Conservation (phyloP, 148 eudicot genomes). For the Rhododendron ferrugineum region DNA sequence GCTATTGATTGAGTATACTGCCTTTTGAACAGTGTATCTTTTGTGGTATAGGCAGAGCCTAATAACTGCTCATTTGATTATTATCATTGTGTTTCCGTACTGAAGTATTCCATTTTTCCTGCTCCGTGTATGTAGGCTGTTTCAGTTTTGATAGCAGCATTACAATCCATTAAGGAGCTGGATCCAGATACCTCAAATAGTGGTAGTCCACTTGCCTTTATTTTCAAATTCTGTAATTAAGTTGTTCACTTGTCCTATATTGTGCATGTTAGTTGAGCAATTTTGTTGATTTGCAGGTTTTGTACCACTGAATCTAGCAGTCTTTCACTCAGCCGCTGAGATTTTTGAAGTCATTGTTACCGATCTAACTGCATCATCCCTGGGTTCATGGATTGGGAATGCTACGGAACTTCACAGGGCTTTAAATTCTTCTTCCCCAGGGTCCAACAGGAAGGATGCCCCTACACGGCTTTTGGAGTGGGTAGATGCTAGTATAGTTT, state of each 20-base stretch:
- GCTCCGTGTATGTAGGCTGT: constrained; percentile 52
- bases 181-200: constrained; percentile 51
- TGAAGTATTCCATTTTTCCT: not conserved
- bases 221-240: constrained; percentile 4
- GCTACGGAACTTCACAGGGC: constrained; percentile 78
- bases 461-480: constrained; percentile 93
- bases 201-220: constrained; percentile 32
- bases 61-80: not conserved
- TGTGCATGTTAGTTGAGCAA: not conserved
- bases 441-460: constrained; percentile 94
- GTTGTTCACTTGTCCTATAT: not conserved
- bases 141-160: constrained; percentile 62
- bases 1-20: not conserved
- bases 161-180: constrained; percentile 74
- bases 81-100: not conserved
- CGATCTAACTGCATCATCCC: constrained; percentile 71
- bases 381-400: constrained; percentile 87
- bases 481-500: constrained; percentile 94
- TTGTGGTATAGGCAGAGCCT: not conserved
- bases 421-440: constrained; percentile 88
- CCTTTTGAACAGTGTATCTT: not conserved
- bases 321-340: constrained; percentile 94
- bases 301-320: constrained; percentile 80
- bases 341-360: constrained; percentile 86
- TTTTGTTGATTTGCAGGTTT: constrained; percentile 40